phyloP scores from a whole-genome alignment of 148 eudicot genomes.

The Pouteria glomerata region DNA sequence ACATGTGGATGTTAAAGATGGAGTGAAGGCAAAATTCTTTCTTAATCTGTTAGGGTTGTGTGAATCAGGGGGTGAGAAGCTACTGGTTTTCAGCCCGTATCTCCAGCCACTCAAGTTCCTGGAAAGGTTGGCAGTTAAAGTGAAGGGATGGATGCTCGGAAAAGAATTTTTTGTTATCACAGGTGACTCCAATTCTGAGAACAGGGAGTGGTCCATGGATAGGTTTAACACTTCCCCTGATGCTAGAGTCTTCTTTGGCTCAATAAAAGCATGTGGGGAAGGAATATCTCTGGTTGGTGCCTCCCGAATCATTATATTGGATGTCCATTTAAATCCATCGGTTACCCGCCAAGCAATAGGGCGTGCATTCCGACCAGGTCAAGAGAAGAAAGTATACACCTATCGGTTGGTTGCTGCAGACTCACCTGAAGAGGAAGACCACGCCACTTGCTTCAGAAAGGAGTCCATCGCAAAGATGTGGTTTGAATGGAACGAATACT shows the following conservation, averaged over 20 bases:
- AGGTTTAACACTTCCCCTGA: slow-evolving; percentile 65
- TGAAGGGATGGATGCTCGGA: slow-evolving; percentile 56
- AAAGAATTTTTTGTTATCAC: slow-evolving; percentile 67
- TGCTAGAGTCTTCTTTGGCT: slow-evolving; percentile 80
- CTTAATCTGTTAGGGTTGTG: slow-evolving; percentile 58
- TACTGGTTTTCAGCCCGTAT: slow-evolving; percentile 79
- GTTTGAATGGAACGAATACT: slow-evolving; percentile 79
- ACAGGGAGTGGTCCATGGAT: slow-evolving; percentile 71
- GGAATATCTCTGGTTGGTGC: slow-evolving; percentile 97
- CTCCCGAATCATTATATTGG: slow-evolving; percentile 78
- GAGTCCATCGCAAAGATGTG: slow-evolving; percentile 85
- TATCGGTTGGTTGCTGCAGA: slow-evolving; percentile 75
- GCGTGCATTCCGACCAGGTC: slow-evolving; percentile 93
- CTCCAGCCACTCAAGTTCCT: slow-evolving; percentile 71
- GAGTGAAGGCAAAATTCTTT: slow-evolving; percentile 78
- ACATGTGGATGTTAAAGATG: slow-evolving; percentile 53
- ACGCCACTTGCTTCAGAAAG: slow-evolving; percentile 66
- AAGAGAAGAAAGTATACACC: slow-evolving; percentile 57
- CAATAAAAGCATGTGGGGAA: slow-evolving; percentile 92
- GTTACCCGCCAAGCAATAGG: slow-evolving; percentile 96
- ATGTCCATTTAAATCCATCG: slow-evolving; percentile 79
- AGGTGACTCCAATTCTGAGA: slow-evolving; percentile 57
- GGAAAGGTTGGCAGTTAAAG: slow-evolving; percentile 42
- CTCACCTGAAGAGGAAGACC: slow-evolving; percentile 84
- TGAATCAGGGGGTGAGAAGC: slow-evolving; percentile 67